A percentile compares a stretch with the other conserved stretches of the same genome.
Conservation (phyloP, 192 early-diverging fungal genomes). For the Backusella sp. region DNA sequence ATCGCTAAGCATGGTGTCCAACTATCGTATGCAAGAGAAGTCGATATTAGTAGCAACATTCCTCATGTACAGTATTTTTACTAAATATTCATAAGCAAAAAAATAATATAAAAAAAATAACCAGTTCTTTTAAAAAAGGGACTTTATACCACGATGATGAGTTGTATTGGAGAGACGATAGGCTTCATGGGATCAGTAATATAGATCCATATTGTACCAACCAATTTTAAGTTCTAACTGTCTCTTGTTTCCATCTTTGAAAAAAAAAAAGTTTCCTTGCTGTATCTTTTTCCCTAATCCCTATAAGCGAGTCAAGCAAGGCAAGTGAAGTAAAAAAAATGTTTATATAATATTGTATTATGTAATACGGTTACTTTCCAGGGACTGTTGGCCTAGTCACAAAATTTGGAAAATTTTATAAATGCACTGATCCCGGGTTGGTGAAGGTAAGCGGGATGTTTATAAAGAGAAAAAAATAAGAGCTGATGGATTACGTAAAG, state of each 20-base stretch:
- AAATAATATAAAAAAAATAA: not conserved
- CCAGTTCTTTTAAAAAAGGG: constrained; percentile 9
- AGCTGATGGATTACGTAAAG: not conserved
- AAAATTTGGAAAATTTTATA: constrained; percentile 59
- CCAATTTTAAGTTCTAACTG: not conserved
- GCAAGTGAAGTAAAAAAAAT: not conserved
- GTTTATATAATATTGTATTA: not conserved
- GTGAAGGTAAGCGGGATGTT: constrained; percentile 24
- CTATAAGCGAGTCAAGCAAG: constrained; percentile 45
- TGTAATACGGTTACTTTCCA: constrained; percentile 1
- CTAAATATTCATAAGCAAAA: not conserved
- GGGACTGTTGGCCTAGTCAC: constrained; percentile 66
- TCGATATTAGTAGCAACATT: constrained; percentile 9
- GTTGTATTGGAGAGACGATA: constrained; percentile 31
- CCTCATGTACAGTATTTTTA: constrained; percentile 14
- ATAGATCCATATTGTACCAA: not conserved
- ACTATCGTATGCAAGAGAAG: constrained; percentile 26
- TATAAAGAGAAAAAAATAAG: constrained; percentile 4
- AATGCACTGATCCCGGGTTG: constrained; percentile 53
- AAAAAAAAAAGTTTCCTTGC: constrained; percentile 36
- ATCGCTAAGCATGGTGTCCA: constrained; percentile 20
- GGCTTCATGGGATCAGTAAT: constrained; percentile 43
- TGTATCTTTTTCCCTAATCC: constrained; percentile 56
- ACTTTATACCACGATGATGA: constrained; percentile 48
- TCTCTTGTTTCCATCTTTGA: not conserved